Percentiles rank a stretch among this genome's conserved stretches.
Evolutionary conservation across 208 protist species (phyloP).

Genomic region (Giardia duodenalis): DNA sequence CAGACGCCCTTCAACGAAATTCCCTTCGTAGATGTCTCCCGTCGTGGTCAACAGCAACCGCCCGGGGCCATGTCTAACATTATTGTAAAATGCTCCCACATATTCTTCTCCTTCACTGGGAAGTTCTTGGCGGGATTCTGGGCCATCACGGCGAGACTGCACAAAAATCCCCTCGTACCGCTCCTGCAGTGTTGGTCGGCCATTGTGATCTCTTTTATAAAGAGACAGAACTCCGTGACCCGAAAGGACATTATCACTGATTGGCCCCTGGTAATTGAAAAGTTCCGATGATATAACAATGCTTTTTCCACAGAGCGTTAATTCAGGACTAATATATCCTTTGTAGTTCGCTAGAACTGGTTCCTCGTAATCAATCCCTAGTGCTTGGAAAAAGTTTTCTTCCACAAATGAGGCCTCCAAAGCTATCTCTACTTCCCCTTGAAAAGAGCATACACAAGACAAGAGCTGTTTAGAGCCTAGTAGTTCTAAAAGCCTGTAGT

Average conservation of each 20-base stretch:
- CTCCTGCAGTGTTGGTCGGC: no score
- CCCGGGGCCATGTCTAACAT: not conserved
- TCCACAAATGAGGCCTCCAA: not conserved
- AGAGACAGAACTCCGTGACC: not conserved
- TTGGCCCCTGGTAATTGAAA: not conserved
- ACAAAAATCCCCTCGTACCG: not conserved
- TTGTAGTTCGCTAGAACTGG: not conserved
- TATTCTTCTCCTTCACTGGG: not conserved
- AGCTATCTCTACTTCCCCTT: not conserved
- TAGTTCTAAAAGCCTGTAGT: not conserved
- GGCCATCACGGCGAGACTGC: not conserved
- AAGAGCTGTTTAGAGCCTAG: not conserved
- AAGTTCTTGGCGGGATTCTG: not conserved
- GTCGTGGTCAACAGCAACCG: not conserved
- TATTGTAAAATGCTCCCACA: not conserved
- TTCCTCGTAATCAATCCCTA: not conserved
- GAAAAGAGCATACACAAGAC: not conserved
- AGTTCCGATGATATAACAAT: not conserved
- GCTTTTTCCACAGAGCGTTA: not conserved
- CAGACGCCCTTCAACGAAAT: not conserved
- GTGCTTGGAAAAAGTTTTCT: not conserved
- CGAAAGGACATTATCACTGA: not conserved
- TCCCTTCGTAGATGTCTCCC: not conserved
- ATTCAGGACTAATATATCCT: not conserved
- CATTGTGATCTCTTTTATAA: not conserved